phyloP scores from a whole-genome alignment of 768 basidiomycete species.

The Termitomyces titanicus region DNA sequence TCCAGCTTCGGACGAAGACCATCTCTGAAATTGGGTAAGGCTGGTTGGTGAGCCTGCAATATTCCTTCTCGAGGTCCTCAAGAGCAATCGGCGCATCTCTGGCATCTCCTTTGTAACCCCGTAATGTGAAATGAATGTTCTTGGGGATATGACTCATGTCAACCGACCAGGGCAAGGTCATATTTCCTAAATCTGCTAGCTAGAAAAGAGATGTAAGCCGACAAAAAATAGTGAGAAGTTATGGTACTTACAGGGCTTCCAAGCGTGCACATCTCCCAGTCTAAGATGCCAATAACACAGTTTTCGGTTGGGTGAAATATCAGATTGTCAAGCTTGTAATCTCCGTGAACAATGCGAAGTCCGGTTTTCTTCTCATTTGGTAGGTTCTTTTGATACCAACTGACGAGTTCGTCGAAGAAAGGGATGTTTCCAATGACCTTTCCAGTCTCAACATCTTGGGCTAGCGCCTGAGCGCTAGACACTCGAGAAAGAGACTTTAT shows the following conservation, averaged over 20 bases:
- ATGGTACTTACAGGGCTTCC: slow-evolving; percentile 73
- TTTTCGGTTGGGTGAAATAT: slow-evolving; percentile 93
- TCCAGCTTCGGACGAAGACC: slow-evolving; percentile 82
- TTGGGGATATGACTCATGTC: slow-evolving; percentile 37
- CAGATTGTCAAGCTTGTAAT: slow-evolving; percentile 97
- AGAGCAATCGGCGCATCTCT: slow-evolving; percentile 57
- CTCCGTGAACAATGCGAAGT: slow-evolving; percentile 90
- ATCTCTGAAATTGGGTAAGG: slow-evolving; percentile 77
- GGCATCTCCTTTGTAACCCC: slow-evolving; percentile 62
- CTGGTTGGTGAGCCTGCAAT: slow-evolving; percentile 61
- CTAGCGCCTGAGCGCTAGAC: slow-evolving; percentile 72
- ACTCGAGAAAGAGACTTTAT: slow-evolving; percentile 85
- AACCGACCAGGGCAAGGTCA: slow-evolving; percentile 81
- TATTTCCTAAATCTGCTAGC: slow-evolving; percentile 88
- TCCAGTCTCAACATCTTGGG: slow-evolving; percentile 61
- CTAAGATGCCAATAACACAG: slow-evolving; percentile 89
- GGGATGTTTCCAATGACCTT: slow-evolving; percentile 69
- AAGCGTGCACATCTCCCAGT: slow-evolving; percentile 97
- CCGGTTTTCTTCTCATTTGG: slow-evolving; percentile 78
- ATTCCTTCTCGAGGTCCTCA: slow-evolving; percentile 78
- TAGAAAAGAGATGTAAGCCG: slow-evolving; percentile 19
- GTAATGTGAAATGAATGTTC: slow-evolving; percentile 26
- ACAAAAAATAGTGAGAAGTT: neutral
- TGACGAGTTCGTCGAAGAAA: slow-evolving; percentile 62
- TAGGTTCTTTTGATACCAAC: slow-evolving; percentile 72